A percentile compares a stretch with the other conserved stretches of the same genome.
Evolutionary conservation across 1,139 yeast genomes (phyloP).

Genomic region (Protomyces macrosporus): DNA sequence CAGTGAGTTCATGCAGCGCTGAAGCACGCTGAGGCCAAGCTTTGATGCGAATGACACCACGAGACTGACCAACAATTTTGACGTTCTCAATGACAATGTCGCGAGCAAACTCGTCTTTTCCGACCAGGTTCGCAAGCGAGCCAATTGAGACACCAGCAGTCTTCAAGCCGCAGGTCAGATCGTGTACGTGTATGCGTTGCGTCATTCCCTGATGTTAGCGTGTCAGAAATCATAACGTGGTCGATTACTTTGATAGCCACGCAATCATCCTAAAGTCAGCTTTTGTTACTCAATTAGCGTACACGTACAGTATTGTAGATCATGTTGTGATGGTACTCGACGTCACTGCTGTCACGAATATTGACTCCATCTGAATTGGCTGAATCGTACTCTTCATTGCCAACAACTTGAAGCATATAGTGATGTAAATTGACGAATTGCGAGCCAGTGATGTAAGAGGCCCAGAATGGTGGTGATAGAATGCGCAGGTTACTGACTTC

Average conservation of each 20-base stretch:
- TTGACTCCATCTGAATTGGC: conserved; percentile 6
- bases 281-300: neutral
- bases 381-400: neutral
- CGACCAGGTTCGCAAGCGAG: neutral
- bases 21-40: neutral
- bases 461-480: neutral
- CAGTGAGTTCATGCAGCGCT: neutral
- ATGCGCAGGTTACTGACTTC: neutral
- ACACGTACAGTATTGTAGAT: conserved; percentile 2
- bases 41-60: neutral
- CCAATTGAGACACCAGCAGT: conserved; percentile 1
- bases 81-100: conserved; percentile 1
- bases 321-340: neutral
- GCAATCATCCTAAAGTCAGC: neutral
- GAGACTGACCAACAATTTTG: neutral
- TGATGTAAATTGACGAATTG: neutral
- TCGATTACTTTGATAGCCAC: conserved; percentile 3
- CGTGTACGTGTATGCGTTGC: conserved; percentile 1
- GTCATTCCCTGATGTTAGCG: too few species aligned
- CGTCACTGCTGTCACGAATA: neutral
- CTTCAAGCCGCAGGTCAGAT: neutral
- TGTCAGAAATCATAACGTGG: too few species aligned
- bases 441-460: neutral
- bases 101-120: neutral
- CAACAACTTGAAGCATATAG: too few species aligned